A percentile compares a stretch with the other conserved stretches of the same genome.
These are phyloP conservation scores for Epicoccum nigrum DNA, from an alignment of 2,329 filamentous ascomycete genomes.

Conservation along the genomic window DNA sequence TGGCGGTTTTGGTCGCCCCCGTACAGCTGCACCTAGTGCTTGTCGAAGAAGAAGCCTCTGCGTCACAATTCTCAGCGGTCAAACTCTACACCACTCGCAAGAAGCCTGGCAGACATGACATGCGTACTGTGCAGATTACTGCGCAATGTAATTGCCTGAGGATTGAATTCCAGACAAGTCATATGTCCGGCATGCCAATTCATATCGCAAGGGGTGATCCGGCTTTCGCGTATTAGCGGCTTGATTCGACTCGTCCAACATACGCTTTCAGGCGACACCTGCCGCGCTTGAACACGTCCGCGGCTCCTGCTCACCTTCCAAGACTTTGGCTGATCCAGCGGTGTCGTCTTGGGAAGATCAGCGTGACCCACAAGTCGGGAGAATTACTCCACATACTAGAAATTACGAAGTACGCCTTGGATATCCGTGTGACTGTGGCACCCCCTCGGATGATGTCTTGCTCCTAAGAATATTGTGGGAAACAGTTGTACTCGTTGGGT, in stretches of 20 bases:
- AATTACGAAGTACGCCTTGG: not conserved
- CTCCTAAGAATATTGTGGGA: too few species aligned
- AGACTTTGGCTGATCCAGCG: constrained; percentile 11
- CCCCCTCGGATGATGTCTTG: too few species aligned
- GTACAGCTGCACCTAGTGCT: constrained; percentile 6
- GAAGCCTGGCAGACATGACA: too few species aligned
- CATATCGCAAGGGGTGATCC: not conserved
- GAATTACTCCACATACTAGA: not conserved
- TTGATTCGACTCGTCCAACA: constrained; percentile 10
- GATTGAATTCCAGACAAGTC: not conserved
- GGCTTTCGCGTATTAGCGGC: constrained; percentile 13
- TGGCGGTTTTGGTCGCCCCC: constrained; percentile 6
- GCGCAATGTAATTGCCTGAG: too few species aligned
- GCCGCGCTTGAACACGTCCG: constrained; percentile 11
- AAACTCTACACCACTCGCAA: not conserved
- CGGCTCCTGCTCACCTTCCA: constrained; percentile 6
- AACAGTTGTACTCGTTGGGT: too few species aligned
- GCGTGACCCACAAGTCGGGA: constrained; percentile 8
- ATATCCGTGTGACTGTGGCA: constrained; percentile 11
- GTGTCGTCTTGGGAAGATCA: constrained; percentile 8
- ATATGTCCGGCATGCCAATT: not conserved
- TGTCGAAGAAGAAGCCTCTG: constrained; percentile 13
- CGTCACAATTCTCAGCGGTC: not conserved
- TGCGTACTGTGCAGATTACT: too few species aligned
- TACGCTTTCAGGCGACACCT: constrained; percentile 8